Evolutionary conservation across 164 flowering plant species (phyloP).

Genomic region (Magnolia changhungtana): DNA sequence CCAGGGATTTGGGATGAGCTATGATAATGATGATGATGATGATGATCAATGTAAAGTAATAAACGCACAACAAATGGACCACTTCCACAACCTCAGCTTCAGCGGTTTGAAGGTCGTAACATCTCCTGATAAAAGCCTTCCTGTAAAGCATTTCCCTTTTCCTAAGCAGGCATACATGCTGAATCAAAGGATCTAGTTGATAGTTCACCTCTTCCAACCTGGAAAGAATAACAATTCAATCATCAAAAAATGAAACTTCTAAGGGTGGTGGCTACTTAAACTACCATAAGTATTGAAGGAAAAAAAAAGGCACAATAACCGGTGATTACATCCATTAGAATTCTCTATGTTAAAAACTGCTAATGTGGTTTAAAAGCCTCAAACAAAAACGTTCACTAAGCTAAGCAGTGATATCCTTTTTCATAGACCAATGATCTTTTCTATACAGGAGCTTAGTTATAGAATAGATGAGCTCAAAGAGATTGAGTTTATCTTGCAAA

Average conservation of each 20-base stretch:
- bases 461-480: too few species aligned
- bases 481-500: too few species aligned
- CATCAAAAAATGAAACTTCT: background rate
- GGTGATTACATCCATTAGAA: too few species aligned
- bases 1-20: background rate
- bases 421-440: too few species aligned
- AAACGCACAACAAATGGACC: background rate
- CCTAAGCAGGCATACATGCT: slow-evolving; percentile 25
- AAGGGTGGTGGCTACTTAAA: background rate
- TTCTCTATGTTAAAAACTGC: too few species aligned
- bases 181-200: slow-evolving; percentile 23
- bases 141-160: slow-evolving; percentile 40
- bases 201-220: slow-evolving; percentile 46
- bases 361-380: too few species aligned
- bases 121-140: slow-evolving; percentile 58
- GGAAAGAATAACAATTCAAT: slow-evolving; percentile 14
- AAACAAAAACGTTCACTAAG: too few species aligned
- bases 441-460: too few species aligned
- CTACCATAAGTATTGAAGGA: background rate
- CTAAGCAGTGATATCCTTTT: too few species aligned
- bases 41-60: background rate
- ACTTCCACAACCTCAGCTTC: slow-evolving; percentile 61
- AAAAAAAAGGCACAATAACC: background rate
- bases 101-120: slow-evolving; percentile 60
- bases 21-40: background rate